phyloP scores from a whole-genome alignment of 2,329 filamentous ascomycete species.

The Bisporella sp. region DNA sequence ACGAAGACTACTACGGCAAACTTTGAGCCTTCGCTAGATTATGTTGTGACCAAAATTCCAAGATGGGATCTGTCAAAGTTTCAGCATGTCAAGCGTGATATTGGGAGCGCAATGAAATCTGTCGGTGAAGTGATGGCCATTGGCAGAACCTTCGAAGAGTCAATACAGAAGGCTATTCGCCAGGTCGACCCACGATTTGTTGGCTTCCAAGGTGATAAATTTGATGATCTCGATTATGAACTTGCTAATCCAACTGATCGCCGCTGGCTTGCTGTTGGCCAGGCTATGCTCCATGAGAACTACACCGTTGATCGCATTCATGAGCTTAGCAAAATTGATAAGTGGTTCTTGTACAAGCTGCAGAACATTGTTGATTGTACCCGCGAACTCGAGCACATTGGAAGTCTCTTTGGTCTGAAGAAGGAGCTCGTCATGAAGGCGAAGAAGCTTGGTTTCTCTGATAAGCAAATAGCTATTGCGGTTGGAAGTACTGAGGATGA shows the following conservation, averaged over 20 bases:
- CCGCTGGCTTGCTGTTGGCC: constrained; percentile 93
- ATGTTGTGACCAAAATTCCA: constrained; percentile 97
- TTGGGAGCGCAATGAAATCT: constrained; percentile 98
- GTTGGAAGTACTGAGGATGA: constrained; percentile 84
- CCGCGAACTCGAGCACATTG: constrained; percentile 75
- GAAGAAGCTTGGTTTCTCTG: constrained; percentile 97
- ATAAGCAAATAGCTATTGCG: constrained; percentile 85
- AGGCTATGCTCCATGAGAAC: constrained; percentile 95
- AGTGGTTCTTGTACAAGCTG: constrained; percentile 98
- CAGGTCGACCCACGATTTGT: constrained; percentile 90
- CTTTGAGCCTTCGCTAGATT: constrained; percentile 95
- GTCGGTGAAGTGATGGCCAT: constrained; percentile 99
- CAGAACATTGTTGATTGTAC: constrained; percentile 94
- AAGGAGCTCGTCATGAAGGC: constrained; percentile 83
- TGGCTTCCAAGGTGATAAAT: constrained; percentile 92
- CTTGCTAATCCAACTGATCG: constrained; percentile 92
- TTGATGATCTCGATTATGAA: constrained; percentile 85
- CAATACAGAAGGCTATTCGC: constrained; percentile 97
- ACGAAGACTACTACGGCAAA: constrained; percentile 98
- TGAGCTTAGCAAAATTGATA: constrained; percentile 96
- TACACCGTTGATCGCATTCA: constrained; percentile 91
- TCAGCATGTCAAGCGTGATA: constrained; percentile 96
- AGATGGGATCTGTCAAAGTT: constrained; percentile 98
- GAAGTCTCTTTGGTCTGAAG: constrained; percentile 76
- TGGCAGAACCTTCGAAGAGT: constrained; percentile 96